These are phyloP conservation scores for Rhynchospora breviuscula DNA, from an alignment of 176 grass and related monocot species.

Conservation along the genomic window DNA sequence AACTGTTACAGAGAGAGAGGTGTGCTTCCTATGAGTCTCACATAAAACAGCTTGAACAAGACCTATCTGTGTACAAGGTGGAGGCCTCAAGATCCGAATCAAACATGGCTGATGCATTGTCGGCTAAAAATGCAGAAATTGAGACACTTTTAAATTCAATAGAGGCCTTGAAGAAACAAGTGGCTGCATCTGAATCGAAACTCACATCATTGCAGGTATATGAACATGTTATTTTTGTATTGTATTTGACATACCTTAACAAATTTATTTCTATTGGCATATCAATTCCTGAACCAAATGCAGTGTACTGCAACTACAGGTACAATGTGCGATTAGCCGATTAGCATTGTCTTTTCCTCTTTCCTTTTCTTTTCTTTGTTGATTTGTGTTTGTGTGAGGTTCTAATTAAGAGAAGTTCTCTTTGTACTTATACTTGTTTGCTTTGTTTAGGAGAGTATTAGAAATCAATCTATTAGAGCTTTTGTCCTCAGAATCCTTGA, in stretches of 20 bases:
- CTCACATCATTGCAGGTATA: conserved; percentile 63
- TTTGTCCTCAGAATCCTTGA: not conserved
- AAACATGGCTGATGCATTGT: conserved; percentile 96
- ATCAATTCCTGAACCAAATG: conserved; percentile 6
- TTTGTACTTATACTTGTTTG: conserved; percentile 5
- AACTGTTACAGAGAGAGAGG: conserved; percentile 63
- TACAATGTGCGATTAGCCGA: not conserved
- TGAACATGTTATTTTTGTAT: conserved; percentile 22
- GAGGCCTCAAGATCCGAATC: conserved; percentile 84
- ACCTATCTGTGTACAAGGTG: conserved; percentile 64
- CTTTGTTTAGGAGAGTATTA: not conserved
- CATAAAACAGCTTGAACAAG: conserved; percentile 83
- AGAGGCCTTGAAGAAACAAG: conserved; percentile 80
- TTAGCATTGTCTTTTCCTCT: not conserved
- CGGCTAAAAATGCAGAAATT: conserved; percentile 89
- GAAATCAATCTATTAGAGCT: not conserved
- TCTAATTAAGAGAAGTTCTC: not conserved
- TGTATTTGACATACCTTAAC: not conserved
- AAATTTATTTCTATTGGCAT: not conserved
- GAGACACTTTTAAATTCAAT: conserved; percentile 67
- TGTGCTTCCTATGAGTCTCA: conserved; percentile 66
- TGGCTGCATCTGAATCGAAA: conserved; percentile 64
- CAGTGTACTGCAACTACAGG: not conserved
- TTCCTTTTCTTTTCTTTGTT: not conserved
- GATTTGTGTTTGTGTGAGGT: conserved; percentile 2